Evolutionary conservation across 805 yeast genomes (phyloP).

Genomic region (Starmerella sirachaensis): DNA sequence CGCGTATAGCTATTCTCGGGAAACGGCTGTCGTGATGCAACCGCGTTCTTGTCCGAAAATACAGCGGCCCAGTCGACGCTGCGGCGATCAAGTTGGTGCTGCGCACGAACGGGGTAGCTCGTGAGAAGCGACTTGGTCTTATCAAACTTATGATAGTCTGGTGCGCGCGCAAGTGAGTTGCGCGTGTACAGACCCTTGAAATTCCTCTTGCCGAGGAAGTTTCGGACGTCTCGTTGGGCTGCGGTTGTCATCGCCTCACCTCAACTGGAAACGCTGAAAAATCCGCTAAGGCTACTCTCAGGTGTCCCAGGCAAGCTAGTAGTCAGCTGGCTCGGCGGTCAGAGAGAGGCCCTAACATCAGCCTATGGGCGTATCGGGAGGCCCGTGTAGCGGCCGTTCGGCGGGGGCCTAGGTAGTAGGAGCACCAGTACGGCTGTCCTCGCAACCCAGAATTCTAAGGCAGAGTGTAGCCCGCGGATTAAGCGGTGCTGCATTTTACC

Average conservation of each 20-base stretch:
- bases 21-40: slow-evolving; percentile 48
- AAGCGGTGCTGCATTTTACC: too few relatives aligned
- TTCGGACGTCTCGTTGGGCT: slow-evolving; percentile 35
- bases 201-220: slow-evolving; percentile 73
- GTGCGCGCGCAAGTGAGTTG: slow-evolving; percentile 49
- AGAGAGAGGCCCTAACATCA: too few relatives aligned
- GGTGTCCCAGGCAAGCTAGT: too few relatives aligned
- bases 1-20: slow-evolving; percentile 59
- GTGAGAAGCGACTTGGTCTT: slow-evolving; percentile 33
- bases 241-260: slow-evolving; percentile 20
- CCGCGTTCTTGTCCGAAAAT: slow-evolving; percentile 18
- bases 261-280: too few relatives aligned
- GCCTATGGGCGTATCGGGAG: too few relatives aligned
- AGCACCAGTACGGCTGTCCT: too few relatives aligned
- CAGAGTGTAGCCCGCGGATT: too few relatives aligned
- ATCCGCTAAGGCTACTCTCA: too few relatives aligned
- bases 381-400: too few relatives aligned
- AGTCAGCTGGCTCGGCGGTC: too few relatives aligned
- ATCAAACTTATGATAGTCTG: slow-evolving; percentile 54
- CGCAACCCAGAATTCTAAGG: too few relatives aligned
- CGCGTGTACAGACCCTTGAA: slow-evolving; percentile 67
- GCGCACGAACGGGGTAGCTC: slow-evolving; percentile 25
- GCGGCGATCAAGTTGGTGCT: slow-evolving; percentile 20
- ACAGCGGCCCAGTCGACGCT: slow-evolving; percentile 25
- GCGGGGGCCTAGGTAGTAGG: too few relatives aligned